Evolutionary conservation across 192 early-diverging fungal genomes (phyloP).

Genomic region (Gonapodya prolifera): DNA sequence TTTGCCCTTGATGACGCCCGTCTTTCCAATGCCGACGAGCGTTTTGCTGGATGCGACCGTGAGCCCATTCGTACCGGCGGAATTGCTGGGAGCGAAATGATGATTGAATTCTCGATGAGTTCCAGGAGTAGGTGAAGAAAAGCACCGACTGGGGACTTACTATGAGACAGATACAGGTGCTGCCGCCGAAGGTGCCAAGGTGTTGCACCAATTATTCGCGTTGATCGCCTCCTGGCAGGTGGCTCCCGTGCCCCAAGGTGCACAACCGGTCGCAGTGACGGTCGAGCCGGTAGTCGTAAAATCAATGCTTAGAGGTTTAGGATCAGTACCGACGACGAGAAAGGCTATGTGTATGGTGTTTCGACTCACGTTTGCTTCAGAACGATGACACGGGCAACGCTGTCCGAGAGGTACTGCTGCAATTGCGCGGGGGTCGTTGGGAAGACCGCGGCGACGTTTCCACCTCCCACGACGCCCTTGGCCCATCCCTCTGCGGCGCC

Average conservation of each 20-base stretch:
- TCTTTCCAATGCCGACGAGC: not conserved
- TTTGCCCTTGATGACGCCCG: not conserved
- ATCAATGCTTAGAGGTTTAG: not conserved
- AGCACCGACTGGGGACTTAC: not conserved
- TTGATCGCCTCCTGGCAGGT: too few species aligned
- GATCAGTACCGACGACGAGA: not conserved
- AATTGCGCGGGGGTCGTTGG: not conserved
- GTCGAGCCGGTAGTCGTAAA: not conserved
- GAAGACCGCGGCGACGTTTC: not conserved
- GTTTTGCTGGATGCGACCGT: not conserved
- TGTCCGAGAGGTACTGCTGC: not conserved
- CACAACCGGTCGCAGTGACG: not conserved
- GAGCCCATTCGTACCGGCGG: not conserved
- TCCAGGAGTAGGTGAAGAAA: not conserved
- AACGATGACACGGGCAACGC: not conserved
- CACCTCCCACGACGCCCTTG: not conserved
- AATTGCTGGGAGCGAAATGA: not conserved
- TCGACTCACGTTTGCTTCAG: not conserved
- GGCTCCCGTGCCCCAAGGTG: not conserved
- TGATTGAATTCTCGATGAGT: not conserved
- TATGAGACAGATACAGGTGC: too few species aligned
- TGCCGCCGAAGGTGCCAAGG: too few species aligned
- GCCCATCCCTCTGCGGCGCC: not conserved
- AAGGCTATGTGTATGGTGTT: not conserved
- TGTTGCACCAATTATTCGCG: too few species aligned